phyloP scores from a whole-genome alignment of 768 basidiomycete species.

The Mycena galopus region DNA sequence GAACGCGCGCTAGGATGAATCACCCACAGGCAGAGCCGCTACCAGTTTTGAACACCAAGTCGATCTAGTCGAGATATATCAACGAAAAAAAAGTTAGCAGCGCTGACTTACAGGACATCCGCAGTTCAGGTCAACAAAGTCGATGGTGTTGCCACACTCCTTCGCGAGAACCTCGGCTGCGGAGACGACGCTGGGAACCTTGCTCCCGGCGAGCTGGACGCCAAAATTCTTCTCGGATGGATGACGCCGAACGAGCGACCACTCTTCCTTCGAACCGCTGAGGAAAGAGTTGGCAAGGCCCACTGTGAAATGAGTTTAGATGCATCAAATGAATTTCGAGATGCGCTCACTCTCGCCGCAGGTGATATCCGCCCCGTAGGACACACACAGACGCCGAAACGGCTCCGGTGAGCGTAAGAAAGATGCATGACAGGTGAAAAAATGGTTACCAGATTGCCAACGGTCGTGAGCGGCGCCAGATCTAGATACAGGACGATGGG shows the following conservation, averaged over 20 bases:
- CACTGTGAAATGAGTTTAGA: conserved; percentile 65
- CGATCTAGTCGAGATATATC: conserved; percentile 60
- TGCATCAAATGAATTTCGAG: background rate
- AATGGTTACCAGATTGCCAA: conserved; percentile 84
- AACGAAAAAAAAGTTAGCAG: background rate
- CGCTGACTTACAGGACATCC: conserved; percentile 75
- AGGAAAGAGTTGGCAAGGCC: conserved; percentile 94
- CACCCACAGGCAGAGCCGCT: conserved; percentile 89
- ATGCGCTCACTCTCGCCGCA: conserved; percentile 85
- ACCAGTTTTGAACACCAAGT: conserved; percentile 92
- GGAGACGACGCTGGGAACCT: conserved; percentile 80
- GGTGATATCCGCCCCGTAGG: conserved; percentile 93
- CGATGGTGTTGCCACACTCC: conserved; percentile 74
- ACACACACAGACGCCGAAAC: conserved; percentile 90
- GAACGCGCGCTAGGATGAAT: background rate
- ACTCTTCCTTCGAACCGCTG: conserved; percentile 91
- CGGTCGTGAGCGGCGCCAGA: conserved; percentile 87
- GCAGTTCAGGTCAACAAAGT: conserved; percentile 96
- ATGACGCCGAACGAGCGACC: conserved; percentile 92
- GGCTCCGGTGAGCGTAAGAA: conserved; percentile 77
- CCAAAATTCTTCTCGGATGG: conserved; percentile 91
- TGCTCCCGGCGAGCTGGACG: conserved; percentile 93
- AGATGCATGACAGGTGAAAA: background rate
- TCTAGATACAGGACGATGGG: conserved; percentile 38
- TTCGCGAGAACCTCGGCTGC: conserved; percentile 85